A percentile compares a stretch with the other conserved stretches of the same genome.
Conservation (phyloP, 148 eudicot genomes). For the Fallopia convolvulus region DNA sequence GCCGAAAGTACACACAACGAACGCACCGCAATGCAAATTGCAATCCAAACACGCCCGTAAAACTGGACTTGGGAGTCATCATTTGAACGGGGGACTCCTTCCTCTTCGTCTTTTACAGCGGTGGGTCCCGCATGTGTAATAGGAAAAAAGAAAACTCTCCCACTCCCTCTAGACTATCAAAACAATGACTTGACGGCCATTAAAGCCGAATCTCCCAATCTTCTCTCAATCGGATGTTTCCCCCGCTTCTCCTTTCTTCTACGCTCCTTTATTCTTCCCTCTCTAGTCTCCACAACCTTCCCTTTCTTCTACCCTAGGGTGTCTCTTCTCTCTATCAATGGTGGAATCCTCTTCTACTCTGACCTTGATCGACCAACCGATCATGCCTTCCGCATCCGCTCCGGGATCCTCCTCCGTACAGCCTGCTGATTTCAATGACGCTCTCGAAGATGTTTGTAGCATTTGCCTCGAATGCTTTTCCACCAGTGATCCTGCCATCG, state of each 20-base stretch:
- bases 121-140: not conserved
- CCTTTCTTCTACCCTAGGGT: not conserved
- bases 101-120: not conserved
- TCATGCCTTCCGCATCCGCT: constrained; percentile 5
- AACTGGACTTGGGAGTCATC: not conserved
- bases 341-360: constrained; percentile 18
- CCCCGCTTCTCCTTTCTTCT: not conserved
- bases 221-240: constrained; percentile 11
- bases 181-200: constrained; percentile 1
- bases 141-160: not conserved
- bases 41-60: not conserved
- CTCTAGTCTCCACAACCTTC: no score
- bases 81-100: not conserved
- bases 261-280: constrained; percentile 14
- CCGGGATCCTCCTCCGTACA: constrained; percentile 24
- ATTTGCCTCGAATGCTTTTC: constrained; percentile 72
- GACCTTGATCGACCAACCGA: constrained; percentile 8
- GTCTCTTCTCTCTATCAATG: constrained; percentile 15
- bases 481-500: constrained; percentile 48
- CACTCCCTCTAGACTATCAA: not conserved
- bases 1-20: not conserved
- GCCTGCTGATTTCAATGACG: constrained; percentile 23
- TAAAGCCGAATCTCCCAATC: not conserved
- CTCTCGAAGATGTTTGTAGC: constrained; percentile 53
- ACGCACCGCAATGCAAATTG: not conserved